phyloP scores from a whole-genome alignment of 1,284 basidiomycete species.

The Ceratobasidium sp. region DNA sequence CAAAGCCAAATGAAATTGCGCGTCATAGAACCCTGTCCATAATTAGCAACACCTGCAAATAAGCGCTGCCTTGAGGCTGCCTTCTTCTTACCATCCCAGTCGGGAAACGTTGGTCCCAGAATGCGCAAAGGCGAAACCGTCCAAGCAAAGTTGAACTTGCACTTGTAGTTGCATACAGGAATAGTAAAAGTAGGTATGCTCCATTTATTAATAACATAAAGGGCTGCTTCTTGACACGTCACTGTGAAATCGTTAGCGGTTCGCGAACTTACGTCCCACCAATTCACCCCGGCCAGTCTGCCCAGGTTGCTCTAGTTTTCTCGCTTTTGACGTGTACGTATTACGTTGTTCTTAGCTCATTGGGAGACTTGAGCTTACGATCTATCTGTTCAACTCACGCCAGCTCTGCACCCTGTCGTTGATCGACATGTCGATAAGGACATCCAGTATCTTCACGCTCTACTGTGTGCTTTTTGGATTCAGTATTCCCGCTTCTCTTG shows the following conservation, averaged over 20 bases:
- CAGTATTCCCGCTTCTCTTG: neutral
- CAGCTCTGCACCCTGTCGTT: slow-evolving; percentile 29
- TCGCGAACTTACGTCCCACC: neutral
- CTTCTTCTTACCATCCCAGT: neutral
- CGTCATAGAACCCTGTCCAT: neutral
- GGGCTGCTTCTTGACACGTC: neutral
- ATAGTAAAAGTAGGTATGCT: no score
- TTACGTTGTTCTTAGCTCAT: neutral
- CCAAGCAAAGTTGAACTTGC: neutral
- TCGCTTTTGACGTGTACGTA: slow-evolving; percentile 5
- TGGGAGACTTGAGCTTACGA: neutral
- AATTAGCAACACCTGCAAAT: neutral
- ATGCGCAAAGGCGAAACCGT: slow-evolving; percentile 4
- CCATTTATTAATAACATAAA: no score
- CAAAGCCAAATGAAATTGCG: neutral
- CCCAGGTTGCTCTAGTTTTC: neutral
- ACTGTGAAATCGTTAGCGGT: neutral
- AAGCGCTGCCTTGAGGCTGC: no score
- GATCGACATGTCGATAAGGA: slow-evolving; percentile 33
- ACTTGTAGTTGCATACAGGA: neutral
- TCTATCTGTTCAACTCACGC: neutral
- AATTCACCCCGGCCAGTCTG: slow-evolving; percentile 10
- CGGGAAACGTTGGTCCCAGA: neutral
- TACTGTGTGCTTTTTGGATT: neutral
- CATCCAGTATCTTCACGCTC: neutral